Base-by-base conservation (phyloP, 2,329 filamentous ascomycete species). In the Pseudogymnoascus sp. region DNA sequence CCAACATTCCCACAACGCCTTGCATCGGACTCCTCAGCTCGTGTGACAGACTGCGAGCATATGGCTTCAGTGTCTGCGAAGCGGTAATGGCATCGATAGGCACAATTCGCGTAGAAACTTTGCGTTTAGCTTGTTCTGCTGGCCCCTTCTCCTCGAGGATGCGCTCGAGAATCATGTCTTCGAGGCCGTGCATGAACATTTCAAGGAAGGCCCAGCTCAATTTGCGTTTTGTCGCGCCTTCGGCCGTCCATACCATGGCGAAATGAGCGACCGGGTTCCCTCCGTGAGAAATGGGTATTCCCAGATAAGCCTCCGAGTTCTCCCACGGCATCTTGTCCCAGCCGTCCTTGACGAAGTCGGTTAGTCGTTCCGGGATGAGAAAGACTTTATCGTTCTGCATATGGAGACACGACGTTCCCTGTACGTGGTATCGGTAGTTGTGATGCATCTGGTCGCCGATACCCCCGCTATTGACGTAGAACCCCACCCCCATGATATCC, bases 11-110 rank as follows among this genome's bases (percentile, higher is more conserved):
- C 12, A 90, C 85, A 6, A 90, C 85, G 41, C 87, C 87, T 71
- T 90, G 87, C 86, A 90, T 89, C 1, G 87, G 87, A 3, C 87
- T 90, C 64, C 87, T 78, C 54, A 90, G 72, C 69, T 90, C 87
- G 66, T 90, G 87, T 0, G 87, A 90, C 32, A 90, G 73, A 68
- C 84, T 88, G 64, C 85, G 80, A n/a, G 87, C 87, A 69, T 87
- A 89, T 0, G 87, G 86, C 68, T 88, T 86, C 16, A 90, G 74
- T 2, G 85, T 87, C 64, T 88, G 85, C 2, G 83, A 78, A 5
- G 79, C 78, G 5, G 83, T 80, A 22, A 85, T 75, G 20, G 80
- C 78, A 60, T 81, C 78, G 61, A 83, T 77, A 2, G 81, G 79
- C 47, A 83, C 77, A 35, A 81, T 74, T 39, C 77, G 74, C 47